These are phyloP conservation scores for Blastocystis sp. DNA, from an alignment of 352 stramenopile genomes.

Conservation along the genomic window DNA sequence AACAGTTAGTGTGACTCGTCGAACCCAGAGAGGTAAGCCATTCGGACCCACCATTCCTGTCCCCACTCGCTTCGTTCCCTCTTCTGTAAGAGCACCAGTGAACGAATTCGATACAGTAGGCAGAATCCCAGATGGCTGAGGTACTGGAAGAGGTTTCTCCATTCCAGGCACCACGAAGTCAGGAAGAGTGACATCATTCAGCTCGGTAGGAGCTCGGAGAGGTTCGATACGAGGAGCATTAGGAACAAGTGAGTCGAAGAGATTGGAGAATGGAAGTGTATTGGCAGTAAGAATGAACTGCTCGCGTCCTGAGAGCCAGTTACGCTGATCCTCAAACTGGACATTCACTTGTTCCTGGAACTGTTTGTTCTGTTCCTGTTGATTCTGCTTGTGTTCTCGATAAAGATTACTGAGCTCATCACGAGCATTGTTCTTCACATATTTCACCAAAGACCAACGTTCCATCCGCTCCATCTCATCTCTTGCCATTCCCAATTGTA, in stretches of 20 bases:
- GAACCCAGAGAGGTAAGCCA: conserved; percentile 10
- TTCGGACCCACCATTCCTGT: not conserved
- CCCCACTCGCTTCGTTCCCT: not conserved
- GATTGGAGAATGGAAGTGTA: not conserved
- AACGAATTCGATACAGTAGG: not conserved
- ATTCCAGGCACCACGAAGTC: not conserved
- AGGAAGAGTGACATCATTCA: not conserved
- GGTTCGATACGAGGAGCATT: not conserved
- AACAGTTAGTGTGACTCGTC: conserved; percentile 8
- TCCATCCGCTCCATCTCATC: not conserved
- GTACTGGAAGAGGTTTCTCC: not conserved
- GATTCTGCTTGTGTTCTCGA: conserved; percentile 44
- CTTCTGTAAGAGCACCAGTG: not conserved
- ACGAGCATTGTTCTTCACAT: conserved; percentile 1
- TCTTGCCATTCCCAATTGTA: not conserved
- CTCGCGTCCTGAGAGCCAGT: not conserved
- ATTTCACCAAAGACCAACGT: conserved; percentile 9
- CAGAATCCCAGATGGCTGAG: not conserved
- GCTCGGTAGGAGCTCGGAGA: not conserved
- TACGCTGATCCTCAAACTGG: conserved; percentile 21
- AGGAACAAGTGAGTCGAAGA: not conserved
- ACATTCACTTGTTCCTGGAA: conserved; percentile 53
- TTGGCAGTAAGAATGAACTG: not conserved
- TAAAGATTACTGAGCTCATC: not conserved
- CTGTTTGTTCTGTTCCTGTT: conserved; percentile 51